These are phyloP conservation scores for Gremmenia infestans DNA, from an alignment of 2,329 filamentous ascomycete genomes.

Conservation along the genomic window DNA sequence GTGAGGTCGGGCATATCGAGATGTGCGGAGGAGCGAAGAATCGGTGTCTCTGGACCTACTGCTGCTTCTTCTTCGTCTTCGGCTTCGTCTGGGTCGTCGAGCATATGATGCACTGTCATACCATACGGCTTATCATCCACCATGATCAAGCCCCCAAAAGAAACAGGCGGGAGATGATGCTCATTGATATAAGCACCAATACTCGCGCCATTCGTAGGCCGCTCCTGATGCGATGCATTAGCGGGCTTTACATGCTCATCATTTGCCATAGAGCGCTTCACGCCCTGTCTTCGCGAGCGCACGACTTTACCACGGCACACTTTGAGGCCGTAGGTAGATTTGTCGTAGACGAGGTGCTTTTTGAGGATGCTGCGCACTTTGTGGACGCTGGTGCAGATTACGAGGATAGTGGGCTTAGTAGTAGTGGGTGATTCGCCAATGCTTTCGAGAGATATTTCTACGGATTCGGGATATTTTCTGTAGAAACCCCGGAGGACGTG, in stretches of 20 bases:
- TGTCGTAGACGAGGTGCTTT: constrained; percentile 65
- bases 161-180: constrained; percentile 83
- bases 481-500: constrained; percentile 66
- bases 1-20: constrained; percentile 34
- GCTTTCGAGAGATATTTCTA: constrained; percentile 72
- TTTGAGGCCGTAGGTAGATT: constrained; percentile 59
- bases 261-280: constrained; percentile 38
- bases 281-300: constrained; percentile 48
- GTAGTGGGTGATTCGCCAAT: constrained; percentile 64
- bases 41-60: constrained; percentile 22
- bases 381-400: constrained; percentile 69
- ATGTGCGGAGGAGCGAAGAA: constrained; percentile 26
- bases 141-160: constrained; percentile 80
- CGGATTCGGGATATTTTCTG: constrained; percentile 67
- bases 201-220: constrained; percentile 79
- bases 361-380: constrained; percentile 69
- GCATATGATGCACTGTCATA: constrained; percentile 96
- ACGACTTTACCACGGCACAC: constrained; percentile 66
- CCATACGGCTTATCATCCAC: constrained; percentile 82
- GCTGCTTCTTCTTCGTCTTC: constrained; percentile 37
- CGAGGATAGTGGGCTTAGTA: constrained; percentile 67
- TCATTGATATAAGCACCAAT: constrained; percentile 87
- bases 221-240: constrained; percentile 74
- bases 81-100: constrained; percentile 61
- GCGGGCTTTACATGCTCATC: constrained; percentile 41